phyloP scores from a whole-genome alignment of 148 eudicot genomes.

The Beta vulgaris region DNA sequence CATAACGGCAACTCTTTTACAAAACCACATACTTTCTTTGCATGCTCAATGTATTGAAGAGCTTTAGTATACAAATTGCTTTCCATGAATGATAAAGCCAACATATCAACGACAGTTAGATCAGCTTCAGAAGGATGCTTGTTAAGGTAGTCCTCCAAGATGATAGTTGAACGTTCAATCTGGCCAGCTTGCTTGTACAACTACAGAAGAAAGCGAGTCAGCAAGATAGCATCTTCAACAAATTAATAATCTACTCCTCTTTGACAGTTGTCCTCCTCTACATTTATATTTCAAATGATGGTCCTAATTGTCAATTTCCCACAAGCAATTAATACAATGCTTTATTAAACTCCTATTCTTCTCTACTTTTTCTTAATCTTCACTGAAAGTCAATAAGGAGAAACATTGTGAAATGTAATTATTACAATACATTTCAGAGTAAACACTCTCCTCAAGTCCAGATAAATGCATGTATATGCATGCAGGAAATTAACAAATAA shows the following conservation, averaged over 20 bases:
- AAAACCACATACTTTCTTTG: conserved; percentile 34
- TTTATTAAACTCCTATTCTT: background rate
- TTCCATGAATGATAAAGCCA: conserved; percentile 59
- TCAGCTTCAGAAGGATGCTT: conserved; percentile 52
- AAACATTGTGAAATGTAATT: background rate
- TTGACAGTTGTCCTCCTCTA: background rate
- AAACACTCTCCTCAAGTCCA: background rate
- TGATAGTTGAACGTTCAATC: conserved; percentile 47
- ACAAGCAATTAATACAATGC: background rate
- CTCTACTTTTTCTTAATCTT: background rate
- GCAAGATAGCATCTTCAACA: background rate
- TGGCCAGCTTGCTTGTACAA: conserved; percentile 57
- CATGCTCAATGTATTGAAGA: conserved; percentile 66
- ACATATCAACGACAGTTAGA: conserved; percentile 48
- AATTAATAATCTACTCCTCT: background rate
- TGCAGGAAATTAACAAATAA: background rate
- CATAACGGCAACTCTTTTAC: conserved; percentile 45
- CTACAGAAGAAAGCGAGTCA: conserved; percentile 38
- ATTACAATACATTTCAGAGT: conserved; percentile 3
- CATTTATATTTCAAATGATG: background rate
- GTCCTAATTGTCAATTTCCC: background rate
- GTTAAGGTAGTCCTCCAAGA: conserved; percentile 62
- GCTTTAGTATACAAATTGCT: conserved; percentile 50
- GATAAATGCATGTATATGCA: background rate
- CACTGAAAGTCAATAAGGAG: background rate